phyloP scores from a whole-genome alignment of 345 rosid species.

The Combretum micranthum region DNA sequence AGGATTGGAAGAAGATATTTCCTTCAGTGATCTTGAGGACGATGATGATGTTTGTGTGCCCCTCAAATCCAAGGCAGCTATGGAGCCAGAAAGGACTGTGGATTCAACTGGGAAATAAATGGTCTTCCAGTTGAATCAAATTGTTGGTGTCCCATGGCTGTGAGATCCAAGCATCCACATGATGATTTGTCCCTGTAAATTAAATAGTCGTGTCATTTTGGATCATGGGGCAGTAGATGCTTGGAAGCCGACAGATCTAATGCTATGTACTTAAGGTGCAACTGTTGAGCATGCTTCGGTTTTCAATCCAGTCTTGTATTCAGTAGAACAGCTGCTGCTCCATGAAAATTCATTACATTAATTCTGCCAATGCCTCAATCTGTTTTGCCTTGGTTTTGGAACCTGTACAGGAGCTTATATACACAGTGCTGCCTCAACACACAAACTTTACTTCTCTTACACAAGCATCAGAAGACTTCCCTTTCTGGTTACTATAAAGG shows the following conservation, averaged over 20 bases:
- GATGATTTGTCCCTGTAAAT: too few relatives aligned
- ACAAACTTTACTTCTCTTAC: too few relatives aligned
- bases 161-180: too few relatives aligned
- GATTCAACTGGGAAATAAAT: neutral
- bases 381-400: slow-evolving; percentile 4
- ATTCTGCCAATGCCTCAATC: neutral
- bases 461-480: too few relatives aligned
- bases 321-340: neutral
- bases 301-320: too few relatives aligned
- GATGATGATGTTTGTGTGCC: slow-evolving; percentile 30
- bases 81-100: neutral
- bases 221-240: too few relatives aligned
- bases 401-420: slow-evolving; percentile 7
- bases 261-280: too few relatives aligned
- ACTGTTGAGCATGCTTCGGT: too few relatives aligned
- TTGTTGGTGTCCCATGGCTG: neutral
- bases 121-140: neutral
- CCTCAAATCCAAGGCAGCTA: slow-evolving; percentile 29
- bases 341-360: neutral
- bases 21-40: slow-evolving; percentile 95
- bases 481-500: too few relatives aligned
- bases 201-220: too few relatives aligned
- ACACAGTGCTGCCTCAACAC: neutral
- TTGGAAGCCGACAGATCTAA: too few relatives aligned
- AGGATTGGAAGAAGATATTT: slow-evolving; percentile 71